Base-by-base conservation (phyloP, 805 yeast species). In the Saccharomycopsis olivae region DNA sequence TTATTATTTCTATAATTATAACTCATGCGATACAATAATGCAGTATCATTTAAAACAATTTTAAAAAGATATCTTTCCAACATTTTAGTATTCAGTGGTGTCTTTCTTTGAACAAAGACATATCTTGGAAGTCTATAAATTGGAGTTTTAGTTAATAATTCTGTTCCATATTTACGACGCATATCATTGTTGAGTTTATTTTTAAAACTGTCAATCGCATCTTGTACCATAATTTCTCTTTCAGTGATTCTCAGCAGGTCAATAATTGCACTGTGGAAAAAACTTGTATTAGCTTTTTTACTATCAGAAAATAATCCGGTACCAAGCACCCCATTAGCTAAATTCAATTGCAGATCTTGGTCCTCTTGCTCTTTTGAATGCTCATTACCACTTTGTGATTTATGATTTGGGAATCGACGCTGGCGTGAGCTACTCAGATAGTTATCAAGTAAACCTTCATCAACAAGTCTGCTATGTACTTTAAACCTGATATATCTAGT, bases 401-500 rank as follows among this genome's bases (percentile, higher is more conserved):
- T 31, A 5, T 45, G 44, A 40, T 13, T 50, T 25, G 5, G 55
- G n/a, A n/a, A n/a, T n/a, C n/a, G n/a, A n/a, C n/a, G n/a, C n/a
- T n/a, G n/a, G n/a, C n/a, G n/a, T n/a, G n/a, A n/a, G n/a, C n/a
- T n/a, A n/a, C n/a, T n/a, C n/a, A n/a, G n/a, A 25, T 43, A 42
- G 20, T 43, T 38, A 30, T 46, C 50, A 30, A 48, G 48, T 5
- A 58, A 31, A 34, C 53, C 55, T 33, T 56, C 62, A 37, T 55
- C 56, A 4, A 60, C 54, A 33, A 49, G 51, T 1, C 56, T 43
- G 40, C 53, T 57, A 40, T 60, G 61, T 10, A 59, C 56, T 38
- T 50, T 55, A 51, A 59, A 47, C 13, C 44, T 49, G 3, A 58
- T 54, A 47, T 86, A 67, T n/a, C n/a, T n/a, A n/a, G n/a, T n/a